phyloP scores from a whole-genome alignment of 495 filamentous ascomycete genomes.

The Hypomontagnella monticulosa region DNA sequence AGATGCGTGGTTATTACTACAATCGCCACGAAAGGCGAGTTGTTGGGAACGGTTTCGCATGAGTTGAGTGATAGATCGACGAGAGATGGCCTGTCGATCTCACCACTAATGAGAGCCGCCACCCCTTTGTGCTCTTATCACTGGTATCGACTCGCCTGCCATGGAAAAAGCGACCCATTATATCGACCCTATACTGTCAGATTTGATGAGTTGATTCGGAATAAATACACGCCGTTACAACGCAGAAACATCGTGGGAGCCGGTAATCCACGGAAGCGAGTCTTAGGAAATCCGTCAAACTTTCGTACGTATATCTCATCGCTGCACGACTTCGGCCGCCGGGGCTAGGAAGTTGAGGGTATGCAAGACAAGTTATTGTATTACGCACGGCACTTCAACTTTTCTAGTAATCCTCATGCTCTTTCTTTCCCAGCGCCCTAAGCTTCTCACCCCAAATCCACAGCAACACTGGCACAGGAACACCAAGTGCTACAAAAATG shows the following conservation, averaged over 20 bases:
- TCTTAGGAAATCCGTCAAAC: neutral
- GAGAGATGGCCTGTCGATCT: too few species aligned
- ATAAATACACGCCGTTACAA: conserved; percentile 2
- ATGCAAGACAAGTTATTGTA: too few species aligned
- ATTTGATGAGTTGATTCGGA: neutral
- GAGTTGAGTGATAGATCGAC: too few species aligned
- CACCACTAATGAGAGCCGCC: too few species aligned
- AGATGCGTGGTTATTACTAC: neutral
- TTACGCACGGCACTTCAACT: too few species aligned
- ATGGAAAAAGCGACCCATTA: neutral
- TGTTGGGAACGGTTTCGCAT: too few species aligned
- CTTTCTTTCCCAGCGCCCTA: conserved; percentile 25
- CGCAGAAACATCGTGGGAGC: conserved; percentile 1
- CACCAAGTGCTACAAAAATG: conserved; percentile 51
- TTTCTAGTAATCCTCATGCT: conserved; percentile 1
- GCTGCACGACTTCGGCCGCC: too few species aligned
- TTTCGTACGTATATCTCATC: neutral
- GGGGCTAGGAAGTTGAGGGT: neutral
- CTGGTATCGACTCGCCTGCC: too few species aligned
- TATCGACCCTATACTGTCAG: neutral
- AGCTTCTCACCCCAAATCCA: conserved; percentile 48
- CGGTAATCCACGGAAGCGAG: neutral
- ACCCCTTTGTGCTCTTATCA: too few species aligned
- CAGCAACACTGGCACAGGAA: conserved; percentile 57
- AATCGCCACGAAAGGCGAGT: neutral